Conservation (phyloP, 2,329 filamentous ascomycete species). For the Penicillium aurantiogriseum region DNA sequence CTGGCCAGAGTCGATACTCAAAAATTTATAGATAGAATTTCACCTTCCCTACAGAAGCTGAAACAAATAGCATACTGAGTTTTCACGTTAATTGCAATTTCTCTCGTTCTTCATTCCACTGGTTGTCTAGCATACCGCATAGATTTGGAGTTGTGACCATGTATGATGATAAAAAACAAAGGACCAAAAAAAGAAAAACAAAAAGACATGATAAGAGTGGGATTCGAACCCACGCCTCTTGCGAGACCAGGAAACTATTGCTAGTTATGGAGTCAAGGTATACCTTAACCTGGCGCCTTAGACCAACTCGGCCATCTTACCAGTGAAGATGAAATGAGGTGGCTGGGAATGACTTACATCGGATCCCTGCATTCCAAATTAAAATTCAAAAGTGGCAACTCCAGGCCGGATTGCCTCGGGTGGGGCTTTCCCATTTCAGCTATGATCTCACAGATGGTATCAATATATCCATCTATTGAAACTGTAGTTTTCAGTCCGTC, state of each 20-base stretch:
- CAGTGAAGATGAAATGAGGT: not conserved
- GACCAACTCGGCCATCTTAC: conserved; percentile 41
- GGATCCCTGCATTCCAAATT: not conserved
- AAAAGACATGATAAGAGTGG: conserved; percentile 8
- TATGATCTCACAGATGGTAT: not conserved
- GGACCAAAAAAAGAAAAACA: not conserved
- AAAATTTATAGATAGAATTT: not conserved
- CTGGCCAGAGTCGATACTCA: not conserved
- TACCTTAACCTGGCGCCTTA: conserved; percentile 38
- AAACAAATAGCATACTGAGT: not conserved
- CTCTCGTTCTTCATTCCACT: not conserved
- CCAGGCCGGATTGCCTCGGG: conserved; percentile 1
- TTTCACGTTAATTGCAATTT: not conserved
- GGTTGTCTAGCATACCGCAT: not conserved
- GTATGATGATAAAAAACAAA: too few relatives aligned
- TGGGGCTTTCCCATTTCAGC: conserved; percentile 5
- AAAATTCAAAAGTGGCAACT: not conserved
- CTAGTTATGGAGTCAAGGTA: conserved; percentile 21
- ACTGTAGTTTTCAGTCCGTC: not conserved
- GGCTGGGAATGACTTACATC: fast-evolving
- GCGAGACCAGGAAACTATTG: conserved; percentile 13
- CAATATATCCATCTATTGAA: not conserved
- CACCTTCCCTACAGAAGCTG: not conserved
- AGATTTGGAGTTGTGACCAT: not conserved
- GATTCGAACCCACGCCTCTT: conserved; percentile 14